These are phyloP conservation scores for Guyanaporus albipodus DNA, from an alignment of 768 basidiomycete genomes.

Conservation along the genomic window DNA sequence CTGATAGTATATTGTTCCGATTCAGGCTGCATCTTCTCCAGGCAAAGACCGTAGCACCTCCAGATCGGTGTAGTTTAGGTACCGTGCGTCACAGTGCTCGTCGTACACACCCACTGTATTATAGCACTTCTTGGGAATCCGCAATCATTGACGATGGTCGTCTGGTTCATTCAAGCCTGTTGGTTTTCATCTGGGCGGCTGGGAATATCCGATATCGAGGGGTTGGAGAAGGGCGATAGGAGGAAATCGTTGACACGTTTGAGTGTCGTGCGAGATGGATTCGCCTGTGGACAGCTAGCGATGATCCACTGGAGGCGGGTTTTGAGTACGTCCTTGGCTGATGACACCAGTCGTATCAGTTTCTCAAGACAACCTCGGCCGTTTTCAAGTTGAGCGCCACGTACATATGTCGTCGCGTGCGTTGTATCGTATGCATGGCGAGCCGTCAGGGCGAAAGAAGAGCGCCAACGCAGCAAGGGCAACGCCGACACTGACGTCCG, in stretches of 20 bases:
- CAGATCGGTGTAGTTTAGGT: neutral
- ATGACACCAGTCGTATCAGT: constrained; percentile 2
- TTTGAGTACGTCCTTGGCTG: constrained; percentile 60
- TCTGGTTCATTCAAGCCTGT: neutral
- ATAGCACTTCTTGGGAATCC: neutral
- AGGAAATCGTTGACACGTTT: constrained; percentile 76
- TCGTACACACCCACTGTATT: neutral
- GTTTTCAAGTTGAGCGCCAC: too few relatives aligned
- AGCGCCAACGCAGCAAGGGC: constrained; percentile 53
- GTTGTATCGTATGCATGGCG: constrained; percentile 11
- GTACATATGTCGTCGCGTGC: constrained; percentile 16
- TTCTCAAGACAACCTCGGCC: too few relatives aligned
- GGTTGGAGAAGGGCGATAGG: constrained; percentile 37
- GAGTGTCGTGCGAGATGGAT: constrained; percentile 79
- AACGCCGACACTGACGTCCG: constrained; percentile 62
- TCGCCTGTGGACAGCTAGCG: constrained; percentile 65
- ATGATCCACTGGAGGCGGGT: constrained; percentile 86
- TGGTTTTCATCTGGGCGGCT: neutral
- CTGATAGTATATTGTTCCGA: constrained; percentile 56
- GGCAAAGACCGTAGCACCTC: neutral
- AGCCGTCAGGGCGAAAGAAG: constrained; percentile 56
- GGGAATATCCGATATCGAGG: neutral
- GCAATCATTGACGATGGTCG: neutral
- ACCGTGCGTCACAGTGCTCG: neutral
- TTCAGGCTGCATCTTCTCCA: constrained; percentile 24